Conservation (phyloP, 768 basidiomycete species). For the Phylloporus arenicola region DNA sequence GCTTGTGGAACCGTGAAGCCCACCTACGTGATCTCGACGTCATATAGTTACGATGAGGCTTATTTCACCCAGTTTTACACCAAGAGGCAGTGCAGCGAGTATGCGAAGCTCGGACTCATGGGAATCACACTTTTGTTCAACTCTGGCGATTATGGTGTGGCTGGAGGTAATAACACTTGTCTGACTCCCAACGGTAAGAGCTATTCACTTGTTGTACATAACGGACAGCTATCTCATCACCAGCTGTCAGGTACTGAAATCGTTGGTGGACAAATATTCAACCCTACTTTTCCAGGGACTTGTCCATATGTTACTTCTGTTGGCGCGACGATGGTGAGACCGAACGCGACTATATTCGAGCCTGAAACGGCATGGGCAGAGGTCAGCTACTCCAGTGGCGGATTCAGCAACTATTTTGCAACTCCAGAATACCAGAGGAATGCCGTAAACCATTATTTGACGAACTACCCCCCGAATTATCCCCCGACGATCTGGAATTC, state of each 20-base stretch:
- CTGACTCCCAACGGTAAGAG: slow-evolving; percentile 27
- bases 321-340: slow-evolving; percentile 42
- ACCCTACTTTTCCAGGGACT: slow-evolving; percentile 39
- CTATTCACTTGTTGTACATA: slow-evolving; percentile 17
- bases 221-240: slow-evolving; percentile 3
- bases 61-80: slow-evolving; percentile 35
- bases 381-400: slow-evolving; percentile 27
- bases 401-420: slow-evolving; percentile 39
- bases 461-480: slow-evolving; percentile 26
- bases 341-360: slow-evolving; percentile 28
- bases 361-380: slow-evolving; percentile 29
- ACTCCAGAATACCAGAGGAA: slow-evolving; percentile 37
- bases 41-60: slow-evolving; percentile 37
- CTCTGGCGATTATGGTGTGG: slow-evolving; percentile 31
- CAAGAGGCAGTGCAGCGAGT: slow-evolving; percentile 41
- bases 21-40: slow-evolving; percentile 41
- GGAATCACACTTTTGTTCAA: slow-evolving; percentile 35
- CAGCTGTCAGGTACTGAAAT: slow-evolving; percentile 23
- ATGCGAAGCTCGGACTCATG: slow-evolving; percentile 40
- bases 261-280: slow-evolving; percentile 30
- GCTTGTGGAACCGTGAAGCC: slow-evolving; percentile 37
- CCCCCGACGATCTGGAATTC: slow-evolving; percentile 23
- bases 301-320: slow-evolving; percentile 45
- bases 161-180: slow-evolving; percentile 27
- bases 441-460: slow-evolving; percentile 29